Conservation (phyloP, 768 basidiomycete genomes). For the Leccinum fibrillosum region DNA sequence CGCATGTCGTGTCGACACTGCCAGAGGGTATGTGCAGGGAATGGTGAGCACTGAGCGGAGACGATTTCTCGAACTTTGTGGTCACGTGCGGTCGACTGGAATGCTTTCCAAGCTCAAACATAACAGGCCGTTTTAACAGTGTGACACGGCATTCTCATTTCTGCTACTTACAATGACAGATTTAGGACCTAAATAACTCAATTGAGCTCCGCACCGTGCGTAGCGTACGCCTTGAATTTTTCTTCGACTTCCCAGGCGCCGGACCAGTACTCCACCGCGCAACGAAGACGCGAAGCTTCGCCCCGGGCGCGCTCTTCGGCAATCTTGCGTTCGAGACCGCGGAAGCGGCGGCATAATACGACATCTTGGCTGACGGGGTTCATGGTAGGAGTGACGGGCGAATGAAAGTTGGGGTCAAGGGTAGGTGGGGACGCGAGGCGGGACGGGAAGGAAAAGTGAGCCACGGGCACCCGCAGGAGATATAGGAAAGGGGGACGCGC, state of each 20-base stretch:
- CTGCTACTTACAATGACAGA: neutral
- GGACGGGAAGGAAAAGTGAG: neutral
- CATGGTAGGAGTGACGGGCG: neutral
- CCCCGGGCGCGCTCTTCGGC: constrained; percentile 52
- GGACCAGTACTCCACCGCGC: constrained; percentile 79
- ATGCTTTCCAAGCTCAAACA: too few species aligned
- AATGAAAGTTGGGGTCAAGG: neutral
- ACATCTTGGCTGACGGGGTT: constrained; percentile 63
- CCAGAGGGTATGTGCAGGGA: too few species aligned
- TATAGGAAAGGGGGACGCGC: neutral
- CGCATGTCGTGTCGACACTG: too few species aligned
- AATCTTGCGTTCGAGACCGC: constrained; percentile 80
- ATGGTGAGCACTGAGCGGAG: too few species aligned
- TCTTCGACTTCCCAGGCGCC: constrained; percentile 98
- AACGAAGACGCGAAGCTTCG: constrained; percentile 55
- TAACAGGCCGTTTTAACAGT: too few species aligned
- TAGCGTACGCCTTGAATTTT: constrained; percentile 42
- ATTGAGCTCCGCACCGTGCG: neutral
- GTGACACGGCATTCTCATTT: neutral
- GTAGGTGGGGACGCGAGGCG: neutral
- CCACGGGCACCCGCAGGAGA: neutral
- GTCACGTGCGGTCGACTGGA: too few species aligned
- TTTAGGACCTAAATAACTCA: neutral
- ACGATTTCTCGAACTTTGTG: too few species aligned
- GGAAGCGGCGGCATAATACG: constrained; percentile 73